phyloP scores from a whole-genome alignment of 331 rosid species.

The Quercus phellos region DNA sequence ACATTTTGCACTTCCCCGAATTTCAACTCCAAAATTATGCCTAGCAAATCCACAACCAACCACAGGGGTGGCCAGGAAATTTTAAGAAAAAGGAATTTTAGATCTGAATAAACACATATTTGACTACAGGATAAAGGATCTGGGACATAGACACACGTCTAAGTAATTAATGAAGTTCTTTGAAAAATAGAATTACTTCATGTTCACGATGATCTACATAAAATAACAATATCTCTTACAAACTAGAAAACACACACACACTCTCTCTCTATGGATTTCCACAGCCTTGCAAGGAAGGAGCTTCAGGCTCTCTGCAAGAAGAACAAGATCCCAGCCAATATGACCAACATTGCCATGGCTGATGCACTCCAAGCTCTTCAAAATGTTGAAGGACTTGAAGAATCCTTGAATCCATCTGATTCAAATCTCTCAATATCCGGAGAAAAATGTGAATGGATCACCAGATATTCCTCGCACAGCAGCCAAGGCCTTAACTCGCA shows the following conservation, averaged over 20 bases:
- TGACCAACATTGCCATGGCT: conserved; percentile 83
- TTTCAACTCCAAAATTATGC: no score
- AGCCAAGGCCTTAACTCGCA: conserved; percentile 38
- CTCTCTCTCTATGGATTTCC: conserved; percentile 54
- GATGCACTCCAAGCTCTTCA: conserved; percentile 63
- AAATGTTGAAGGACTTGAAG: conserved; percentile 78
- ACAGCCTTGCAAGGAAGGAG: conserved; percentile 64
- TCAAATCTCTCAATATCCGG: conserved; percentile 17
- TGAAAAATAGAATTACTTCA: no score
- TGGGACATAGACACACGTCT: no score
- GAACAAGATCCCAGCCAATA: conserved; percentile 85
- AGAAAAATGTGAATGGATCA: conserved; percentile 22
- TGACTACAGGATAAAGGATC: no score
- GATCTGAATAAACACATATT: no score
- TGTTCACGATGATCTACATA: no score
- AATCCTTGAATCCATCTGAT: conserved; percentile 33
- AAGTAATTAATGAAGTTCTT: no score
- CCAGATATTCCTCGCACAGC: conserved; percentile 36
- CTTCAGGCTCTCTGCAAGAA: conserved; percentile 85
- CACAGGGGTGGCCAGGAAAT: no score
- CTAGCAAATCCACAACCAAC: no score
- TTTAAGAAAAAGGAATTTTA: no score
- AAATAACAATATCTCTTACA: not conserved
- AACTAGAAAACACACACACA: conserved; percentile 35
- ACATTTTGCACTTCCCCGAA: no score